A percentile compares a stretch with the other conserved stretches of the same genome.
These are phyloP conservation scores for Colletotrichum cuscutae DNA, from an alignment of 2,329 filamentous ascomycete genomes.

Conservation along the genomic window DNA sequence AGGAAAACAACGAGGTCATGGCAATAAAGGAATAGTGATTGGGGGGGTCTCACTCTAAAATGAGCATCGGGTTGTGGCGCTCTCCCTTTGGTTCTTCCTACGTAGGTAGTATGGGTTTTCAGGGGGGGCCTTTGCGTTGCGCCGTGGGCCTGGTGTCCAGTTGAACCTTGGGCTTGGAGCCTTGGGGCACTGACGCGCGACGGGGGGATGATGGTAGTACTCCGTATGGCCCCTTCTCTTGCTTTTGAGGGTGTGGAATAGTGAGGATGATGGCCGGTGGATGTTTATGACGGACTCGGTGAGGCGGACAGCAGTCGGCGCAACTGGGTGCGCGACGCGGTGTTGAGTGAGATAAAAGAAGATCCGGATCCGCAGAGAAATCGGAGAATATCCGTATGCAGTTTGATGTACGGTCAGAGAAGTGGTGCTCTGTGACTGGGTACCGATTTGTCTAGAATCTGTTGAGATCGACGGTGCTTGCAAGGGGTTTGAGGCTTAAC, in stretches of 20 bases:
- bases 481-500: neutral
- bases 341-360: conserved; percentile 21
- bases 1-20: neutral
- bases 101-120: neutral
- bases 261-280: conserved; percentile 6
- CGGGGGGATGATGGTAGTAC: neutral
- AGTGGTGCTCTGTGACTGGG: neutral
- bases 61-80: conserved; percentile 39
- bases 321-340: conserved; percentile 1
- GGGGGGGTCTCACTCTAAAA: conserved; percentile 41
- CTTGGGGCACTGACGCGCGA: conserved; percentile 6
- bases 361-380: conserved; percentile 7
- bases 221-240: neutral
- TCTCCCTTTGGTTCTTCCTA: conserved; percentile 20
- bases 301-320: neutral
- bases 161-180: neutral
- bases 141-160: neutral
- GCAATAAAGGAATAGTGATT: conserved; percentile 6
- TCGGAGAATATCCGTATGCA: conserved; percentile 20
- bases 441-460: neutral
- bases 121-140: neutral
- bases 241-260: neutral
- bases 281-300: neutral
- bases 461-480: conserved; percentile 28
- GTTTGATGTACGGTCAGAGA: neutral